phyloP scores from a whole-genome alignment of 1,284 basidiomycete species.

The Microbotryomycetes sp. region DNA sequence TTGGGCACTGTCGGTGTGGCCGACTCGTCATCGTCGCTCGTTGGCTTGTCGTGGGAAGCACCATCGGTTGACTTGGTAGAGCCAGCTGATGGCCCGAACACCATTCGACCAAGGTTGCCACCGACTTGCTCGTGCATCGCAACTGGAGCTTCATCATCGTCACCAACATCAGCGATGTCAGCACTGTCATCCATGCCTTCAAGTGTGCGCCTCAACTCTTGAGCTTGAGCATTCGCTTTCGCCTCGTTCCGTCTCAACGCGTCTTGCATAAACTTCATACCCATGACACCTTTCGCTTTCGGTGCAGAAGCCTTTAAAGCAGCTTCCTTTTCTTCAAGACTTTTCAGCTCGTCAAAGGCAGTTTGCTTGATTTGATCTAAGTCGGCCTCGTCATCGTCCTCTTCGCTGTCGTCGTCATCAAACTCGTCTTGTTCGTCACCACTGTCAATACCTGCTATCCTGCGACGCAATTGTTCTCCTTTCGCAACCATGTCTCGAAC shows the following conservation, averaged over 20 bases:
- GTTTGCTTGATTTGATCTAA: conserved; percentile 24
- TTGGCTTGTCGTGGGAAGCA: conserved; percentile 4
- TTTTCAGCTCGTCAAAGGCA: conserved; percentile 35
- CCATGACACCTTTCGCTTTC: conserved; percentile 62
- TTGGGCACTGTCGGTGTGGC: conserved; percentile 18
- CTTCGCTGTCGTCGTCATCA: conserved; percentile 29
- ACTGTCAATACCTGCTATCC: conserved; percentile 49
- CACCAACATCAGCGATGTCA: conserved; percentile 40
- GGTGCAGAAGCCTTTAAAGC: conserved; percentile 39
- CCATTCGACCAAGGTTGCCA: conserved; percentile 48
- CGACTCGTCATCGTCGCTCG: background rate
- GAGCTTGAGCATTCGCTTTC: conserved; percentile 56
- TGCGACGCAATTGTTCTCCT: conserved; percentile 61
- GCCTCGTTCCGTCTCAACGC: conserved; percentile 63
- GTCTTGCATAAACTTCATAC: conserved; percentile 95
- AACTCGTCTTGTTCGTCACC: conserved; percentile 15
- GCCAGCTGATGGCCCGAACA: conserved; percentile 43
- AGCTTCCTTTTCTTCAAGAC: conserved; percentile 27
- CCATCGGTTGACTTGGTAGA: conserved; percentile 40
- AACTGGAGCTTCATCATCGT: conserved; percentile 40
- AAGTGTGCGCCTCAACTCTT: conserved; percentile 65
- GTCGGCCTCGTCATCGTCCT: conserved; percentile 27
- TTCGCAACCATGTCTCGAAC: conserved; percentile 61
- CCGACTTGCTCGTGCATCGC: conserved; percentile 41
- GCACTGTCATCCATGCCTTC: conserved; percentile 46